These are phyloP conservation scores for Rubroshorea leprosula DNA, from an alignment of 345 rosid genomes.

Conservation along the genomic window DNA sequence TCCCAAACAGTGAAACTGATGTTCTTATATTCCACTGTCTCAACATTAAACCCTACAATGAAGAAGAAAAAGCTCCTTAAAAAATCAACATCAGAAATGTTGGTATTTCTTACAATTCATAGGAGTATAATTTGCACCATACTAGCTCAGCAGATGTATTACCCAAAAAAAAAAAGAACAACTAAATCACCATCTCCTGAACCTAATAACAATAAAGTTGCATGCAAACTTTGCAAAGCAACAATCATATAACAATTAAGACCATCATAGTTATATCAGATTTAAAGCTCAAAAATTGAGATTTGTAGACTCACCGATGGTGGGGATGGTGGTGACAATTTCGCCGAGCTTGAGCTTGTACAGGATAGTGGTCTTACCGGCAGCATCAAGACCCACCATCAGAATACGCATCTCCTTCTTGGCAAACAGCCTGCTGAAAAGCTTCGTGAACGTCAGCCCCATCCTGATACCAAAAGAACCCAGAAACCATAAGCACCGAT, in stretches of 20 bases:
- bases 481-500: not conserved
- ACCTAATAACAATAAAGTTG: no score
- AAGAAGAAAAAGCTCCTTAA: not conserved
- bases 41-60: conserved; percentile 76
- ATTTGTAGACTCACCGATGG: conserved; percentile 46
- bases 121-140: not conserved
- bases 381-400: conserved; percentile 72
- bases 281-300: not conserved
- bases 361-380: conserved; percentile 35
- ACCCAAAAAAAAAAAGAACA: not conserved
- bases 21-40: conserved; percentile 91
- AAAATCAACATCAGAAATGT: not conserved
- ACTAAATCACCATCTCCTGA: no score
- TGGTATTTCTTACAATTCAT: not conserved
- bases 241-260: not conserved
- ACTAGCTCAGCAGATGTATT: no score
- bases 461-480: not conserved
- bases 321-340: conserved; percentile 78
- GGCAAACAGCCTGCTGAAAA: conserved; percentile 64
- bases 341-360: conserved; percentile 87
- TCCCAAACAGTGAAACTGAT: conserved; percentile 89
- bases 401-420: conserved; percentile 81
- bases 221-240: not conserved
- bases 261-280: not conserved
- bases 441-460: conserved; percentile 39